Evolutionary conservation across 192 early-diverging fungal species (phyloP).

Genomic region (Ambispora gerdemannii): DNA sequence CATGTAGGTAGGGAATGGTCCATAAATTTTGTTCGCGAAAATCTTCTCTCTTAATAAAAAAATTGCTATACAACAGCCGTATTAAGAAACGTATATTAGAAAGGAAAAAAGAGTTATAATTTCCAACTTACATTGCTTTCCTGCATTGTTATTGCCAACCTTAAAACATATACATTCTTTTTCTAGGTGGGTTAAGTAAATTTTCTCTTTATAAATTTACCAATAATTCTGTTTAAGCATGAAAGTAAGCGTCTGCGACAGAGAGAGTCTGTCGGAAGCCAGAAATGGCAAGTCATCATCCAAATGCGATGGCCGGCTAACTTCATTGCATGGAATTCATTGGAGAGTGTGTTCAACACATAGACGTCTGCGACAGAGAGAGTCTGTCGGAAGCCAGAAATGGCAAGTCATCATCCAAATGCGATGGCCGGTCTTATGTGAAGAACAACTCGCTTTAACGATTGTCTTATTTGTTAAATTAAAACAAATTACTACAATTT

Average conservation of each 20-base stretch:
- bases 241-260: constrained; percentile 20
- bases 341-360: neutral
- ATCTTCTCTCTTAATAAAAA: no score
- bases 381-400: constrained; percentile 15
- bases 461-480: constrained; percentile 10
- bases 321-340: neutral
- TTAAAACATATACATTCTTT: constrained; percentile 8
- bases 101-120: no score
- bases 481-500: constrained; percentile 15
- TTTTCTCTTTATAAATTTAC: neutral
- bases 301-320: neutral
- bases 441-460: neutral
- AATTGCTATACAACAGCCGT: no score
- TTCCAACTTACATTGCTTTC: no score
- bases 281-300: constrained; percentile 6
- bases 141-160: neutral
- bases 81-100: no score
- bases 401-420: constrained; percentile 2
- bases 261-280: constrained; percentile 17
- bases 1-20: no score
- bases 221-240: neutral
- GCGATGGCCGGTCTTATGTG: neutral
- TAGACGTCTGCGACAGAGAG: constrained; percentile 20
- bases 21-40: no score
- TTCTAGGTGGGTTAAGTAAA: neutral